Evolutionary conservation across 106 monocot species (phyloP).

Genomic region (Cymbidium sinense): DNA sequence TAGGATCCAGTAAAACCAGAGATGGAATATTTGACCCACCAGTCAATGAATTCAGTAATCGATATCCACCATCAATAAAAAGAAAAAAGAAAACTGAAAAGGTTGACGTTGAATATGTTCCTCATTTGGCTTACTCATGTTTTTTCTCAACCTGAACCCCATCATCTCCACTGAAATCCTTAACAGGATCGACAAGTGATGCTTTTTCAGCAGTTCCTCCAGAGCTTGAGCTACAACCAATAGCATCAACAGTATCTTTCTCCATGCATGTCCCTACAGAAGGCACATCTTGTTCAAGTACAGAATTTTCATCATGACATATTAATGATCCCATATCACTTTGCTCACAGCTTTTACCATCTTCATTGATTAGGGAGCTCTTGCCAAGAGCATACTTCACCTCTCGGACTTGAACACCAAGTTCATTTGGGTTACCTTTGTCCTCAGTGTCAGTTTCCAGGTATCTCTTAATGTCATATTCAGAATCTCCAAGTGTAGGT

Average conservation of each 20-base stretch:
- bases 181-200: not conserved
- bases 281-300: conserved; percentile 12
- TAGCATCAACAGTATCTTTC: conserved; percentile 13
- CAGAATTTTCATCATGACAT: conserved; percentile 14
- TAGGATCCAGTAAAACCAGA: conserved; percentile 70
- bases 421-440: conserved; percentile 5
- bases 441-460: conserved; percentile 6
- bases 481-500: conserved; percentile 13
- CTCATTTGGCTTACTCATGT: conserved; percentile 6
- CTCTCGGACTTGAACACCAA: conserved; percentile 7
- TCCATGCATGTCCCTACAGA: conserved; percentile 9
- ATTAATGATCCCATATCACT: conserved; percentile 7
- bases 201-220: not conserved
- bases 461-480: conserved; percentile 11
- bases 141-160: not conserved
- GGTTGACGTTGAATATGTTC: conserved; percentile 5
- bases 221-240: conserved; percentile 12
- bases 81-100: conserved; percentile 63
- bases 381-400: conserved; percentile 3
- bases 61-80: conserved; percentile 78
- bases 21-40: conserved; percentile 60
- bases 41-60: conserved; percentile 57
- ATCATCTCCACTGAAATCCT: conserved; percentile 13
- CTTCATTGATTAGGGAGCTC: conserved; percentile 8
- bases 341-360: conserved; percentile 12